These are phyloP conservation scores for Salicornia ramosissima DNA, from an alignment of 148 eudicot species.

Conservation along the genomic window DNA sequence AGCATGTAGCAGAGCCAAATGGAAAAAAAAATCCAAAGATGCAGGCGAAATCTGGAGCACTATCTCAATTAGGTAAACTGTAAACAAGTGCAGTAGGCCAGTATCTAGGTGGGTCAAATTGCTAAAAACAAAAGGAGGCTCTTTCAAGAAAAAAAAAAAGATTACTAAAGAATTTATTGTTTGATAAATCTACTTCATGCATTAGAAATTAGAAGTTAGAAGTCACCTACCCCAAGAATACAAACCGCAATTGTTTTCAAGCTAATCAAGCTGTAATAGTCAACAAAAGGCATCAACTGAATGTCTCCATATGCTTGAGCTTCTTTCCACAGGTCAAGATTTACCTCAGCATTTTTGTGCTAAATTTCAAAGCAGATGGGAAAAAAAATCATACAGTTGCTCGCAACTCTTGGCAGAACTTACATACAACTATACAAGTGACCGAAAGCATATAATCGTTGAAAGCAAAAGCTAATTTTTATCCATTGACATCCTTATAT, in stretches of 20 bases:
- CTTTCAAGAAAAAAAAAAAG: too few species aligned
- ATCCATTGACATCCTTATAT: neutral
- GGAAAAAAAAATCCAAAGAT: neutral
- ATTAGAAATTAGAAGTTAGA: neutral
- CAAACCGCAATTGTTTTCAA: conserved; percentile 85
- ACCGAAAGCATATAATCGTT: neutral
- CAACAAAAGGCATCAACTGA: conserved; percentile 95
- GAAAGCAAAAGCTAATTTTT: neutral
- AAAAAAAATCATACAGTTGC: conserved; percentile 6
- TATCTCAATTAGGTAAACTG: neutral
- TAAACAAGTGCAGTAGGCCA: neutral
- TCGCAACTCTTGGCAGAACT: neutral
- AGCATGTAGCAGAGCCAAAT: neutral
- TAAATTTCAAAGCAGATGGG: conserved; percentile 29
- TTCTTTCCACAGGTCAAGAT: conserved; percentile 79
- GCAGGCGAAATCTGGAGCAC: neutral
- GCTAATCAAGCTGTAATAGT: conserved; percentile 81
- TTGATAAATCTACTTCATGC: neutral
- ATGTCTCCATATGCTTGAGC: conserved; percentile 86
- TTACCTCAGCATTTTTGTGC: conserved; percentile 77
- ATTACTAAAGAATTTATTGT: neutral
- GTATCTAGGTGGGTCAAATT: neutral
- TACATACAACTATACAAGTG: neutral
- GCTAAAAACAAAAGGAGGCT: too few species aligned
- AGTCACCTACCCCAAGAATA: conserved; percentile 65